A percentile compares a stretch with the other conserved stretches of the same genome.
These are phyloP conservation scores for Ehretia macrophylla DNA, from an alignment of 257 asterid genomes.

Conservation along the genomic window DNA sequence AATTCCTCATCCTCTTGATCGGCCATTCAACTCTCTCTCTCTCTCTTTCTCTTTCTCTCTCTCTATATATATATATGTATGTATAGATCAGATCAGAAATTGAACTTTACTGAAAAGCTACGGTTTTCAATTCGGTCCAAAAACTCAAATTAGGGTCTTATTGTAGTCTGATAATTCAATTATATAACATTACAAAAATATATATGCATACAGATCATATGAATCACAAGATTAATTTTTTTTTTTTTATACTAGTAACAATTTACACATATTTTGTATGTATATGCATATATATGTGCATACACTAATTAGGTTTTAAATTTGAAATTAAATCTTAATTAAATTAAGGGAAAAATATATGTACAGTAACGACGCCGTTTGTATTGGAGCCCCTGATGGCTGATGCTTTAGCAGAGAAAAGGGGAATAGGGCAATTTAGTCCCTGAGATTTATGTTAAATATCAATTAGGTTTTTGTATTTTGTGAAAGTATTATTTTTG, in stretches of 20 bases:
- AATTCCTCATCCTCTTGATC: conserved; percentile 77
- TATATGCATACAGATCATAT: neutral
- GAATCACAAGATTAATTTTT: neutral
- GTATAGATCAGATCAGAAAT: conserved; percentile 3
- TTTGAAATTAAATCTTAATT: too few species aligned
- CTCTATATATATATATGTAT: neutral
- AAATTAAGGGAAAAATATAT: neutral
- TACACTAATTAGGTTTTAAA: neutral
- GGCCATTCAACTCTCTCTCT: conserved; percentile 21
- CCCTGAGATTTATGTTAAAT: too few species aligned
- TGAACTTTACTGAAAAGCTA: neutral
- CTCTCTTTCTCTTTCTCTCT: neutral
- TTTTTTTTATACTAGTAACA: neutral
- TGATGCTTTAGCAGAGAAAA: too few species aligned
- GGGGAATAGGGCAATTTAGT: too few species aligned
- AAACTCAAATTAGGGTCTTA: neutral
- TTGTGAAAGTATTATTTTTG: too few species aligned
- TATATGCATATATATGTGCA: too few species aligned
- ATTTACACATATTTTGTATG: neutral
- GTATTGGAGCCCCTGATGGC: too few species aligned
- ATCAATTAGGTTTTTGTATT: too few species aligned
- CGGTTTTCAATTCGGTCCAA: conserved; percentile 4
- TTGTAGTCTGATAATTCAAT: neutral
- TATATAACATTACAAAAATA: neutral
- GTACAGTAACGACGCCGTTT: neutral